Percentiles rank a stretch among this genome's conserved stretches.
Evolutionary conservation across 257 asterid species (phyloP).

Genomic region (Phtheirospermum japonicum): DNA sequence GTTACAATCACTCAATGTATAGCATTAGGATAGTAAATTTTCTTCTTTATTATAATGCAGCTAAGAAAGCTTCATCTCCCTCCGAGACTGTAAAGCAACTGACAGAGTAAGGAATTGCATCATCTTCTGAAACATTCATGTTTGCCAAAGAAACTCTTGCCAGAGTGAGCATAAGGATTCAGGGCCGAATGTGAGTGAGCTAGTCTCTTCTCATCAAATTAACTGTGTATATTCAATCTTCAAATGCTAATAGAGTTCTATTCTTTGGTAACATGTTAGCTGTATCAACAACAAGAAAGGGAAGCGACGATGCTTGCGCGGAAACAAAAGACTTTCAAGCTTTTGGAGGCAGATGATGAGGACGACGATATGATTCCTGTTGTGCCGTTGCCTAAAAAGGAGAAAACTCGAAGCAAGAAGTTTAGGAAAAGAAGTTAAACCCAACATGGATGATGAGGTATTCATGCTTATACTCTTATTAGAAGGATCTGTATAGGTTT

Average conservation of each 20-base stretch:
- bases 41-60: constrained; percentile 38
- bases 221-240: constrained; percentile 4
- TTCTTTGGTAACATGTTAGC: constrained; percentile 30
- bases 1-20: no score
- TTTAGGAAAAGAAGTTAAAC: constrained; percentile 76
- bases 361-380: constrained; percentile 43
- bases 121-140: constrained; percentile 50
- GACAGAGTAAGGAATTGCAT: constrained; percentile 58
- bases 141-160: constrained; percentile 75
- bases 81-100: constrained; percentile 61
- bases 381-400: constrained; percentile 46
- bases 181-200: constrained; percentile 66
- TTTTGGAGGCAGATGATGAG: constrained; percentile 79
- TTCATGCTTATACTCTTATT: constrained; percentile 32
- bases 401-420: constrained; percentile 52
- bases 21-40: neutral
- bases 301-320: constrained; percentile 67
- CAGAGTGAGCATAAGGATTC: constrained; percentile 63
- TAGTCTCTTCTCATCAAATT: constrained; percentile 18
- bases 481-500: constrained; percentile 30
- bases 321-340: constrained; percentile 62
- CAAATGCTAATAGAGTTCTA: constrained; percentile 3
- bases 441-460: constrained; percentile 73
- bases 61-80: constrained; percentile 82
- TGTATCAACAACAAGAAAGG: constrained; percentile 67